Evolutionary conservation across 495 filamentous ascomycete species (phyloP).

Genomic region (Penicillium bialowiezense): DNA sequence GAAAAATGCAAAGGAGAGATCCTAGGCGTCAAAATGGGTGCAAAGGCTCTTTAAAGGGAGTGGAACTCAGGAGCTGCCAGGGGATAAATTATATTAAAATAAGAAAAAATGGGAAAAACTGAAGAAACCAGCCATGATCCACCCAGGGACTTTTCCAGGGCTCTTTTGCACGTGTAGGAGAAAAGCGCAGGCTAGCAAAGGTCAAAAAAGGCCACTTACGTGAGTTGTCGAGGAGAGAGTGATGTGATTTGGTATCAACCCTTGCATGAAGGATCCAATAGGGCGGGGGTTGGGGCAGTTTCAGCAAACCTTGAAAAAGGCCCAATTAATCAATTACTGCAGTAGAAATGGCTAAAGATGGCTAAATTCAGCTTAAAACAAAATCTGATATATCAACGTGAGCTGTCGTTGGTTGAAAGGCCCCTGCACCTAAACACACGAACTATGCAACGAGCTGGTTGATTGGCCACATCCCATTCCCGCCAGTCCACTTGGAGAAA

Average conservation of each 20-base stretch:
- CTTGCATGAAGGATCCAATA: slow-evolving; percentile 1
- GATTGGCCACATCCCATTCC: not conserved
- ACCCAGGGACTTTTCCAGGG: not conserved
- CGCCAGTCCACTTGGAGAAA: too few species aligned
- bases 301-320: too few species aligned
- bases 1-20: slow-evolving; percentile 16
- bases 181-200: not conserved
- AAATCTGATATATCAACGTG: slow-evolving; percentile 36
- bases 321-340: too few species aligned
- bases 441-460: not conserved
- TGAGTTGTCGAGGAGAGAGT: not conserved
- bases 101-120: not conserved
- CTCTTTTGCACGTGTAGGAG: slow-evolving; percentile 25
- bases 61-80: slow-evolving; percentile 16
- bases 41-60: slow-evolving; percentile 16
- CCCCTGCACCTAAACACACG: slow-evolving; percentile 22
- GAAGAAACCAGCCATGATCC: slow-evolving; percentile 1
- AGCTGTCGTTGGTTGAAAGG: slow-evolving; percentile 30
- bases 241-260: slow-evolving; percentile 17
- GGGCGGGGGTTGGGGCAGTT: too few species aligned
- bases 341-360: too few species aligned
- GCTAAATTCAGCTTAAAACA: slow-evolving; percentile 5
- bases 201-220: too few species aligned
- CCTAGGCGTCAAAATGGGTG: slow-evolving; percentile 1
- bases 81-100: slow-evolving; percentile 11